Base-by-base conservation (phyloP, 2,329 filamentous ascomycete species). In the Alternaria incomplexa region DNA sequence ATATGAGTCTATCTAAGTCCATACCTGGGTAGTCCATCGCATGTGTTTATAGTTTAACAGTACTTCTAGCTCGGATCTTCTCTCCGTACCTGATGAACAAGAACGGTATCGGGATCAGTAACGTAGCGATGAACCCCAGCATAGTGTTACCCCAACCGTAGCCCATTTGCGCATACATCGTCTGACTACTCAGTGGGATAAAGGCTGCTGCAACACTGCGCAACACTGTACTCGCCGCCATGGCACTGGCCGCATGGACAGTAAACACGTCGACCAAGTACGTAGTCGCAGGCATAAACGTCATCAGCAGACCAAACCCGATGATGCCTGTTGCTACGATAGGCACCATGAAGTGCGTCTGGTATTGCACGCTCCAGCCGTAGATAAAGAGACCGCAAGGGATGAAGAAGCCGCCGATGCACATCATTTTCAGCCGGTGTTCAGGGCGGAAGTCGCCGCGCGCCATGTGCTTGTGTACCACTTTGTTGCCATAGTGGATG, bases 211-310 rank as follows among this genome's bases (percentile, higher is more conserved):
- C 66, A n/a, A 81, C 47, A 53, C 72, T 77, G 10, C 81, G 69
- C 44, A 81, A 64, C 3, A 83, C 77, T 0, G 80, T 81, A 47
- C 74, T 80, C 9, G 82, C 81, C 1, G 81, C 80, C 71, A 82
- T 79, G 0, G 81, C 81, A 52, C 75, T 79, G 1, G 81, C 81
- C 0, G 81, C 81, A 59, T 82, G 78, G 1, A 76, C 61, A 3
- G 79, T 81, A 50, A 80, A 83, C 0, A 80, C 79, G 58, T 83
- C 81, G 12, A 83, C 76, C 1, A 83, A 67, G 58, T 83, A 83
- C 0, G 77, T 81, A 15, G 71, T 74, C 1, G 77, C 73, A 1
- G 79, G 75, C 78, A 82, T 81, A 46, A 80, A 80, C 2, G 74
- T 73, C 68, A 79, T 66, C 32, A 81, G 60, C 13, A 81, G 56